phyloP scores from a whole-genome alignment of 2,329 filamentous ascomycete genomes.

The Diplodia mutila region DNA sequence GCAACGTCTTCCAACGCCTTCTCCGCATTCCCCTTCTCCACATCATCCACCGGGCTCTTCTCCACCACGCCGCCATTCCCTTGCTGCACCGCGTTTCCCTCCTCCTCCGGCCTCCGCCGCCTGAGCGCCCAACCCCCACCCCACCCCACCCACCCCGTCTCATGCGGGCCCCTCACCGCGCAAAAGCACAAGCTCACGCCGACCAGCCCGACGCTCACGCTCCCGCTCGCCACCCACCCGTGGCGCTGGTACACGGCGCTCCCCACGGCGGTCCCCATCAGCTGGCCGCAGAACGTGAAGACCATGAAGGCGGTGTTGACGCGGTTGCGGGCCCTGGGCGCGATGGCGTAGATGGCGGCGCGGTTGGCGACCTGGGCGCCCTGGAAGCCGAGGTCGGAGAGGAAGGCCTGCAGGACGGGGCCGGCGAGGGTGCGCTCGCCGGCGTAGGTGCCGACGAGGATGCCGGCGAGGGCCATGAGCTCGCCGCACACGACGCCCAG shows the following conservation, averaged over 20 bases:
- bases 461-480: constrained; percentile 61
- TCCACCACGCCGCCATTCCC: constrained; percentile 20
- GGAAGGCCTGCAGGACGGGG: constrained; percentile 71
- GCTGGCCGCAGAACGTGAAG: constrained; percentile 71
- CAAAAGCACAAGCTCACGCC: constrained; percentile 53
- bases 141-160: constrained; percentile 65
- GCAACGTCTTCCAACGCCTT: constrained; percentile 32
- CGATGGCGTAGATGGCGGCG: constrained; percentile 68
- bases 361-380: constrained; percentile 75
- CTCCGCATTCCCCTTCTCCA: constrained; percentile 32
- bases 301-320: constrained; percentile 86
- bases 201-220: constrained; percentile 59
- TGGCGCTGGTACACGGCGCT: constrained; percentile 42
- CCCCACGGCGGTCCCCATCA: constrained; percentile 64
- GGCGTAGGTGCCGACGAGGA: constrained; percentile 69
- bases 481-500: constrained; percentile 69
- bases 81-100: constrained; percentile 28
- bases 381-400: constrained; percentile 73
- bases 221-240: constrained; percentile 48
- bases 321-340: constrained; percentile 69
- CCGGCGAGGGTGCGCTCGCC: constrained; percentile 69
- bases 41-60: constrained; percentile 4
- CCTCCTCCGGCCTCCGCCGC: constrained; percentile 47
- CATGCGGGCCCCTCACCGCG: constrained; percentile 58
- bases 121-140: constrained; percentile 58